Evolutionary conservation across 2,329 filamentous ascomycete genomes (phyloP), one percentile per base, ranked within the genome.

Genomic region (Ceratocystiopsis brevicomis): DNA sequence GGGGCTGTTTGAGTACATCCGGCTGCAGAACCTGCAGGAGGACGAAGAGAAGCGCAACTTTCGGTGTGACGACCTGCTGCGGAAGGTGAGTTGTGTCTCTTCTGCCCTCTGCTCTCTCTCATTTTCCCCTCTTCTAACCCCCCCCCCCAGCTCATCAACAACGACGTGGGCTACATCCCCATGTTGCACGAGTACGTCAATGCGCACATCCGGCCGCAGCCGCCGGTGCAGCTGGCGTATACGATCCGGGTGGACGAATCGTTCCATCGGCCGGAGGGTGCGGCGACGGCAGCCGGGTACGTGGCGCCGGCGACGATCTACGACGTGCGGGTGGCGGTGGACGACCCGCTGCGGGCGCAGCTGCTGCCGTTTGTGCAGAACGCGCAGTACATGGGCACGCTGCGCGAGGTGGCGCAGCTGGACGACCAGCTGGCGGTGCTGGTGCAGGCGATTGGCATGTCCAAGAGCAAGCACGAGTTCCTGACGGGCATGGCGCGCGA

Each of bases 41-140:
- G 87, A 94, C 50, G 88, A 96, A 47, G 90, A 98, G 57, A 90
- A 90, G 65, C 75, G 90, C 48, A 81, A 82, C 47, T 88, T 98
- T 53, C 79, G 83, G 36, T 96, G 90, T 56, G 88, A 98, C 56
- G 80, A 87, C 38, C 69, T 78, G 39, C 60, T 98, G 42, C 80
- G 73, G 62, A 75, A 74, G 60, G 85, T 93, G 63, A 55, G 73
- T 59, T 30, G 11, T 36, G 14, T 41, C 6, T 35, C n/a, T 9
- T 21, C 2, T 14, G n/a, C 17, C 14, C 14, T 4, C 37, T 41
- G 4, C 16, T 16, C 14, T 18, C n/a, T 30, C 25, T 14, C 12
- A 34, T 19, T 21, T 21, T 2, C 11, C 15, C 16, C 12, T 25
- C 16, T 18, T 37, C 14, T 42, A 17, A 44, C 40, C 16, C 45